phyloP scores from a whole-genome alignment of 495 filamentous ascomycete genomes.

The Neurospora sp. region DNA sequence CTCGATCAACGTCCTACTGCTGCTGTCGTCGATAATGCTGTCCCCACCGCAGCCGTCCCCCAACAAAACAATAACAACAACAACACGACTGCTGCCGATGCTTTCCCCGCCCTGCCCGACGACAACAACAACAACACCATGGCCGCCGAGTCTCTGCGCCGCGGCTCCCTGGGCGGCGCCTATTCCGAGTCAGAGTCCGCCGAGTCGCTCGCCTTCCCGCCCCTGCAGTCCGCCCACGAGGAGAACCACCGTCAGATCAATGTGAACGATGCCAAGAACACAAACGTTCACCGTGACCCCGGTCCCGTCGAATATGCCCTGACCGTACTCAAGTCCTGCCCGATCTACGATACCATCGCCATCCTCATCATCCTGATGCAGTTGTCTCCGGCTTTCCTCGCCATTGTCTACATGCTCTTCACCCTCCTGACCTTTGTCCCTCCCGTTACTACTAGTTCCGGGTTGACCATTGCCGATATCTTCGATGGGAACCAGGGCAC shows the following conservation, averaged over 20 bases:
- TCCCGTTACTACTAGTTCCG: constrained; percentile 49
- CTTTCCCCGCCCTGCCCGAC: constrained; percentile 24
- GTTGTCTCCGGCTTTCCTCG: constrained; percentile 83
- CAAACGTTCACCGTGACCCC: constrained; percentile 48
- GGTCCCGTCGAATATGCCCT: constrained; percentile 63
- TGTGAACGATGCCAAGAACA: constrained; percentile 57
- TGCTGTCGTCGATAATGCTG: constrained; percentile 20
- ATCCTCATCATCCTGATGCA: constrained; percentile 97
- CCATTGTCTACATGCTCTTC: constrained; percentile 86
- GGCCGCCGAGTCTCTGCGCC: constrained; percentile 28
- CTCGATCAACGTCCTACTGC: constrained; percentile 8
- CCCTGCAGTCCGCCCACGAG: constrained; percentile 27
- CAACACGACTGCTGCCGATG: constrained; percentile 16
- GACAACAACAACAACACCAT: constrained; percentile 32
- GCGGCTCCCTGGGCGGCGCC: constrained; percentile 31
- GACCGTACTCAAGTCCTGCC: constrained; percentile 84
- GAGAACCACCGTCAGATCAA: constrained; percentile 50
- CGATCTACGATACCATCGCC: constrained; percentile 90
- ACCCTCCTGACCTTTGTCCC: constrained; percentile 89
- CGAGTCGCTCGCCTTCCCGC: constrained; percentile 30
- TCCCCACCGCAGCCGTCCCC: constrained; percentile 26
- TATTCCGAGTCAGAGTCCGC: constrained; percentile 41
- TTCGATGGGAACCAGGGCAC: constrained; percentile 44
- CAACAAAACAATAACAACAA: background rate
- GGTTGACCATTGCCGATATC: constrained; percentile 41